Evolutionary conservation across 495 filamentous ascomycete species (phyloP).

Genomic region (Antarctomyces pellizariae): DNA sequence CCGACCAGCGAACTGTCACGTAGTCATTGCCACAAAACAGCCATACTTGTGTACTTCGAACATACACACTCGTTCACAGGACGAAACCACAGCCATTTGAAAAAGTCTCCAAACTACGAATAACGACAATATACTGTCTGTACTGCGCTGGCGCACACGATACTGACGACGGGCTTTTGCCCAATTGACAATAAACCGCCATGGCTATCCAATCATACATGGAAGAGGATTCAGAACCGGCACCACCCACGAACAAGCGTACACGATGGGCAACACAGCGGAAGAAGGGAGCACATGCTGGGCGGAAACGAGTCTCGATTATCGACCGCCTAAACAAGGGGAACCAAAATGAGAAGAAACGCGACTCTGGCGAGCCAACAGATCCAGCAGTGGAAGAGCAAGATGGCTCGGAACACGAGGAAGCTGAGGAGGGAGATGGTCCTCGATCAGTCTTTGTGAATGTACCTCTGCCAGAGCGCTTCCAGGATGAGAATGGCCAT

Average conservation of each 20-base stretch:
- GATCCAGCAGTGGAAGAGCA: constrained; percentile 21
- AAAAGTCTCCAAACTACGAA: no score
- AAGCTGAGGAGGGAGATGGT: constrained; percentile 14
- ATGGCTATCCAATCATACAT: constrained; percentile 19
- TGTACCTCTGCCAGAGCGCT: constrained; percentile 49
- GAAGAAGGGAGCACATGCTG: constrained; percentile 43
- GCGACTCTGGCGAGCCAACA: constrained; percentile 27
- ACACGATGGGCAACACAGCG: constrained; percentile 83
- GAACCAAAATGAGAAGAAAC: constrained; percentile 43
- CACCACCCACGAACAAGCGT: constrained; percentile 21
- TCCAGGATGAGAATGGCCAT: constrained; percentile 63
- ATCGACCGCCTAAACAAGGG: constrained; percentile 52
- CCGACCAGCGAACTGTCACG: no score
- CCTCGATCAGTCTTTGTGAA: constrained; percentile 62
- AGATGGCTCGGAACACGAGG: constrained; percentile 16
- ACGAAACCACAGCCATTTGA: no score
- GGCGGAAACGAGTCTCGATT: constrained; percentile 65
- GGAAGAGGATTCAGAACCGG: constrained; percentile 17
- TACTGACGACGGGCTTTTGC: constrained; percentile 22
- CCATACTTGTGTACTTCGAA: no score
- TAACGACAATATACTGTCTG: no score
- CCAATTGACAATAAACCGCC: constrained; percentile 17
- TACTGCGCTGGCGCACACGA: no score
- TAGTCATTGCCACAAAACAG: no score
- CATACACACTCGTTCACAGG: no score